Evolutionary conservation across 768 basidiomycete species (phyloP).

Genomic region (Pleurotus eryngii): DNA sequence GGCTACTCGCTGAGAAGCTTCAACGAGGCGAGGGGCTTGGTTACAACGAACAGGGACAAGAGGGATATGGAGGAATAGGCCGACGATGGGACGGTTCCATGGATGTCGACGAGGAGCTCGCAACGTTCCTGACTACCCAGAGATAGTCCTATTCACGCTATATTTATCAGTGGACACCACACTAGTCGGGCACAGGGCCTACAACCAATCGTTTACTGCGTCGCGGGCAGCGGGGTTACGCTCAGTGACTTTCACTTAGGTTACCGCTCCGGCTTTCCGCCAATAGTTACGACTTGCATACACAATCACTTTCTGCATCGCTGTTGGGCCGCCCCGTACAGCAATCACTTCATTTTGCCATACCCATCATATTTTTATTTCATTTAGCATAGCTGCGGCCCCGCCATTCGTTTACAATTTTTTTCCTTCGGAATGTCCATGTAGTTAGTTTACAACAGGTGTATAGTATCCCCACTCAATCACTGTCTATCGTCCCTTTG

Average conservation of each 20-base stretch:
- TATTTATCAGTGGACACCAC: neutral
- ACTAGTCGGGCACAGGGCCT: neutral
- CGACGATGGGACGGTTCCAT: slow-evolving; percentile 65
- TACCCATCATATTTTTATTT: neutral
- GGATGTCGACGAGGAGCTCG: slow-evolving; percentile 81
- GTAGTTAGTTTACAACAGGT: neutral
- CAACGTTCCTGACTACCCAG: slow-evolving; percentile 45
- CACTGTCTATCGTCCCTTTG: too few species aligned
- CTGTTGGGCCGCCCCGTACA: too few species aligned
- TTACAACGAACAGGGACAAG: slow-evolving; percentile 58
- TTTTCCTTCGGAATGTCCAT: neutral
- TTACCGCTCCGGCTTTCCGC: too few species aligned
- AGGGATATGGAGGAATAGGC: slow-evolving; percentile 61
- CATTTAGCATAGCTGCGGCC: neutral
- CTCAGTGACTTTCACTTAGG: too few species aligned
- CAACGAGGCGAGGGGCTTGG: slow-evolving; percentile 70
- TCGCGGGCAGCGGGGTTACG: too few species aligned
- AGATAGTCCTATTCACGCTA: neutral
- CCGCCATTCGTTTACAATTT: neutral
- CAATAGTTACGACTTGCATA: neutral
- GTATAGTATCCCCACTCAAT: neutral
- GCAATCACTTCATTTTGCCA: neutral
- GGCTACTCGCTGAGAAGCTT: slow-evolving; percentile 65
- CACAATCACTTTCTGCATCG: too few species aligned
- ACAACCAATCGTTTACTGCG: too few species aligned